Conservation (phyloP, 306 rosid genomes). For the Phaseolus lunatus region DNA sequence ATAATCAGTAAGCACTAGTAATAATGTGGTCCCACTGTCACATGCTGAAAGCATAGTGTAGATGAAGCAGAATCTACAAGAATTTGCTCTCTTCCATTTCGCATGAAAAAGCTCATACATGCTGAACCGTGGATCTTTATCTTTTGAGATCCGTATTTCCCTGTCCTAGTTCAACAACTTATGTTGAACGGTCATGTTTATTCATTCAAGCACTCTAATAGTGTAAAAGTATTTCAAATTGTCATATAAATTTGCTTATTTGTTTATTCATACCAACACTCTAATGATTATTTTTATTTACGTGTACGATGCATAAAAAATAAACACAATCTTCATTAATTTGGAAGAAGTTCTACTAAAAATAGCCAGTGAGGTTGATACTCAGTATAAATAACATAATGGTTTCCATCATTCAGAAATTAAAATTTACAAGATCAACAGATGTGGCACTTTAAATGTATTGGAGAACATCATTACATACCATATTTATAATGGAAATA, state of each 20-base stretch:
- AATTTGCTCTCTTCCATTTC: constrained; percentile 47
- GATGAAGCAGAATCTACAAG: constrained; percentile 28
- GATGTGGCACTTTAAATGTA: not conserved
- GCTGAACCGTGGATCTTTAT: constrained; percentile 34
- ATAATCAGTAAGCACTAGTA: constrained; percentile 48
- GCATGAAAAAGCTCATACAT: constrained; percentile 36
- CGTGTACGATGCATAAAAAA: not conserved
- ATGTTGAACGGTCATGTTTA: not conserved
- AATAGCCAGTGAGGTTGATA: too few relatives aligned
- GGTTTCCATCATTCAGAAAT: constrained; percentile 12
- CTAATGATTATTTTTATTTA: not conserved
- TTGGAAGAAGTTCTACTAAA: not conserved
- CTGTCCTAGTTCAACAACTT: constrained; percentile 19
- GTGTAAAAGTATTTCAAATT: not conserved
- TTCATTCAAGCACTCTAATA: not conserved
- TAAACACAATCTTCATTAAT: constrained; percentile 2
- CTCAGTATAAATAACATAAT: not conserved
- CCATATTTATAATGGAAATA: constrained; percentile 13
- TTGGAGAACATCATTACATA: constrained; percentile 22
- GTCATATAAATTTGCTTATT: not conserved
- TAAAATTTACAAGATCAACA: constrained; percentile 3
- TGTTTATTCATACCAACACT: too few relatives aligned
- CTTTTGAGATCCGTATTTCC: not conserved
- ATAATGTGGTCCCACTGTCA: constrained; percentile 62
- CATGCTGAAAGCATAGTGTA: constrained; percentile 51